A percentile compares a stretch with the other conserved stretches of the same genome.
Conservation (phyloP, 179 eudicot species). For the Monotropa hypopitys region DNA sequence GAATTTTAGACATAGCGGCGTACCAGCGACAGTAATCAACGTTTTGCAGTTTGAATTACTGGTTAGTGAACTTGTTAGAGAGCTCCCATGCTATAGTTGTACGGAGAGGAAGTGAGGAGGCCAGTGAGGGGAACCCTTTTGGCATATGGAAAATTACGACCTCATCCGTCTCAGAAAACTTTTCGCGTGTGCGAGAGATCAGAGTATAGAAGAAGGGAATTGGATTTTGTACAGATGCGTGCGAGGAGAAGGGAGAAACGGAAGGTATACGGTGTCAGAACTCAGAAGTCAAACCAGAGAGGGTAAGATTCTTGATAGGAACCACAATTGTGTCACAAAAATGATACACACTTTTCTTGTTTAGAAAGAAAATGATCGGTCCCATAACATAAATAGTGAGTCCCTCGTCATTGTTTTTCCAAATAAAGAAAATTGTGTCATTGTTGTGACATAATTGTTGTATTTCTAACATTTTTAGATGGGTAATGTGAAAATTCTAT, state of each 20-base stretch:
- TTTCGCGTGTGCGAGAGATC: neutral
- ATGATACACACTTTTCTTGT: too few relatives aligned
- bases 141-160: neutral
- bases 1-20: neutral
- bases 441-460: too few relatives aligned
- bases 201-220: neutral
- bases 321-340: too few relatives aligned
- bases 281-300: neutral
- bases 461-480: too few relatives aligned
- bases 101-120: neutral
- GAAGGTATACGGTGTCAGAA: neutral
- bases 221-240: neutral
- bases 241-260: neutral
- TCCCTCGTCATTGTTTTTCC: too few relatives aligned
- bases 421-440: too few relatives aligned
- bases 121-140: neutral
- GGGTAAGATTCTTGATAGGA: too few relatives aligned
- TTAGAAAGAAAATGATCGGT: too few relatives aligned
- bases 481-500: too few relatives aligned
- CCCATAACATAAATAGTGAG: too few relatives aligned
- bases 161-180: neutral
- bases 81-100: neutral
- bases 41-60: neutral
- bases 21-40: neutral
- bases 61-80: neutral